Evolutionary conservation across 768 basidiomycete species (phyloP).

Genomic region (Leccinum uliginosum): DNA sequence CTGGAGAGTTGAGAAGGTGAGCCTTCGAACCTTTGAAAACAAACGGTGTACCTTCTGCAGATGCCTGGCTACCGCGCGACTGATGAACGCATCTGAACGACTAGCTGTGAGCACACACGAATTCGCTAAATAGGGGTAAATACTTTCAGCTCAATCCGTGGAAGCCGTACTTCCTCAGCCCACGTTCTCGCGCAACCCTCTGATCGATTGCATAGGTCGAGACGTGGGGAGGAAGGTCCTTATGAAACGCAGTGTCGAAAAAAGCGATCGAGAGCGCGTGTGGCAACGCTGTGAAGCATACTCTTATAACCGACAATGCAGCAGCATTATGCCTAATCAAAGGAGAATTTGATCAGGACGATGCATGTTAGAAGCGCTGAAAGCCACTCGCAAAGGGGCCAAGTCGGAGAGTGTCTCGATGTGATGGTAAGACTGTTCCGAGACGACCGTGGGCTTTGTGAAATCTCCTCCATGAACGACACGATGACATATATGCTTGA

Average conservation of each 20-base stretch:
- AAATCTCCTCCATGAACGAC: slow-evolving; percentile 89
- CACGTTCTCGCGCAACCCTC: slow-evolving; percentile 52
- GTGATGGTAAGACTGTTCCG: slow-evolving; percentile 62
- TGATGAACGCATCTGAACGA: slow-evolving; percentile 59
- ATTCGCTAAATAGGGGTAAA: neutral
- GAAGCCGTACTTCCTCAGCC: slow-evolving; percentile 87
- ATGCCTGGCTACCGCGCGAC: slow-evolving; percentile 53
- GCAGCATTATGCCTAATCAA: slow-evolving; percentile 54
- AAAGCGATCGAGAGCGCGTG: slow-evolving; percentile 72
- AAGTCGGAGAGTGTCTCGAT: slow-evolving; percentile 73
- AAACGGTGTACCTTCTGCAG: slow-evolving; percentile 45
- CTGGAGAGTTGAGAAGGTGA: slow-evolving; percentile 20
- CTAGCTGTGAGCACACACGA: neutral
- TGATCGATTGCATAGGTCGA: slow-evolving; percentile 77
- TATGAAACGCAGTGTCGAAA: slow-evolving; percentile 87
- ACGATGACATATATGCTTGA: slow-evolving; percentile 63
- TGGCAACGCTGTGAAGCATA: slow-evolving; percentile 60
- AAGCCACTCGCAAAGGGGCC: slow-evolving; percentile 64
- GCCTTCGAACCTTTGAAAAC: neutral
- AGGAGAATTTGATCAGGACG: neutral
- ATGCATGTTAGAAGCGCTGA: neutral
- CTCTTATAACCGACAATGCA: slow-evolving; percentile 55
- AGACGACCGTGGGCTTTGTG: slow-evolving; percentile 64
- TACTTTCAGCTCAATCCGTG: slow-evolving; percentile 73
- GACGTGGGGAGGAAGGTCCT: slow-evolving; percentile 69